A percentile compares a stretch with the other conserved stretches of the same genome.
phyloP scores from a whole-genome alignment of 805 yeast species.

The Nakazawaea anatomiae region DNA sequence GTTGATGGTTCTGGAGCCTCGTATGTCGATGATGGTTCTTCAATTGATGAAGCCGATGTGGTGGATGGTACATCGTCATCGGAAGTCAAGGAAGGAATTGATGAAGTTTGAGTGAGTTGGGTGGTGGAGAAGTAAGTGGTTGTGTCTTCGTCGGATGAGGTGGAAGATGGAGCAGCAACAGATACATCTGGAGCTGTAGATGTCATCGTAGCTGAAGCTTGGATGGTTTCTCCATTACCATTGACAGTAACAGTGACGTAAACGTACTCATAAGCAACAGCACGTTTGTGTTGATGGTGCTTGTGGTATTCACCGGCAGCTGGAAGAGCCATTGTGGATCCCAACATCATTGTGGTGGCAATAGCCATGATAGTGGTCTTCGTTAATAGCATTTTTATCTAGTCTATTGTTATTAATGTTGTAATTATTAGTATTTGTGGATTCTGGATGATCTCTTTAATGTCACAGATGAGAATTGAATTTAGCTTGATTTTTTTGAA shows the following conservation, averaged over 20 bases:
- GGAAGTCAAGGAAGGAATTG: conserved; percentile 17
- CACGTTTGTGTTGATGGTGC: conserved; percentile 59
- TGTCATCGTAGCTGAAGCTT: conserved; percentile 25
- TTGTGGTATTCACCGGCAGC: conserved; percentile 34
- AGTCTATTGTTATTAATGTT: not conserved
- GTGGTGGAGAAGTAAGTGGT: conserved; percentile 22
- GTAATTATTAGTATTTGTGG: not conserved
- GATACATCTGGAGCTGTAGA: conserved; percentile 17
- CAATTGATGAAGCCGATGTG: too few species aligned
- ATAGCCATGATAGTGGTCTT: conserved; percentile 20
- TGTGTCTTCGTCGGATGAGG: conserved; percentile 21
- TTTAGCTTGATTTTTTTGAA: too few species aligned
- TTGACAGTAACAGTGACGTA: conserved; percentile 52
- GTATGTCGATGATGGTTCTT: conserved; percentile 8
- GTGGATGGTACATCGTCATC: conserved; percentile 13
- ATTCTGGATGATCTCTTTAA: not conserved
- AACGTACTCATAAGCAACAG: conserved; percentile 39
- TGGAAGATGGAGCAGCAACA: conserved; percentile 11
- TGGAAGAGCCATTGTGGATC: conserved; percentile 24
- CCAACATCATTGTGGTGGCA: conserved; percentile 18
- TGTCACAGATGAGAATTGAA: too few species aligned
- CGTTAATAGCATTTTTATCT: conserved; percentile 1
- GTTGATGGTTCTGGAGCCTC: conserved; percentile 7
- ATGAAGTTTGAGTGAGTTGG: conserved; percentile 13
- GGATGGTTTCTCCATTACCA: conserved; percentile 39